A percentile compares a stretch with the other conserved stretches of the same genome.
These are phyloP conservation scores for Amanita phalloides DNA, from an alignment of 768 basidiomycete species.

Conservation along the genomic window DNA sequence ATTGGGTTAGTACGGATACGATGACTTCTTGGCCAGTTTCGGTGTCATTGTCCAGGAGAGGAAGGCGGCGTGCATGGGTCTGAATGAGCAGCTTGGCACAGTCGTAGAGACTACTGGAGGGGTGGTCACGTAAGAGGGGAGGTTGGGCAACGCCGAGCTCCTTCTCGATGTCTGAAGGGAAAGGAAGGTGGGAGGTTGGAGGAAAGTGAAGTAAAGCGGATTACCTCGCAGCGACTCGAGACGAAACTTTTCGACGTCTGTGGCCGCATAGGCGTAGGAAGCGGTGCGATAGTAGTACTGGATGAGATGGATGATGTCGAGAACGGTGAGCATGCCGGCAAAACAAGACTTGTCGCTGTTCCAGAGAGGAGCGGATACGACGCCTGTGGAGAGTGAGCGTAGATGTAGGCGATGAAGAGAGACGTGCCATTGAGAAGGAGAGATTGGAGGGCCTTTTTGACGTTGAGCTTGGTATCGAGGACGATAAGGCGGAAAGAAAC, in stretches of 20 bases:
- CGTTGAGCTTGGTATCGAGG: slow-evolving; percentile 89
- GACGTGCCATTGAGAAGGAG: slow-evolving; percentile 65
- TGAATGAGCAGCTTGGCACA: slow-evolving; percentile 85
- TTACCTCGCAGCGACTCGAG: slow-evolving; percentile 82
- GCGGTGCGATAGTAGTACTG: slow-evolving; percentile 95
- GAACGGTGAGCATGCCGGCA: slow-evolving; percentile 98
- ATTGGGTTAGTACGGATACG: slow-evolving; percentile 93
- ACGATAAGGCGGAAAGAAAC: slow-evolving; percentile 96
- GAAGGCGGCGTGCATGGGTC: slow-evolving; percentile 90
- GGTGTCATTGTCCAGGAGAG: slow-evolving; percentile 85
- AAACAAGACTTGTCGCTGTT: slow-evolving; percentile 90
- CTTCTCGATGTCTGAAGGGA: slow-evolving; percentile 79
- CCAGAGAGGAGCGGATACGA: slow-evolving; percentile 97
- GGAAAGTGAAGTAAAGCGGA: slow-evolving; percentile 10
- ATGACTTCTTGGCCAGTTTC: slow-evolving; percentile 95
- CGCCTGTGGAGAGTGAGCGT: slow-evolving; percentile 41
- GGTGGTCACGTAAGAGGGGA: slow-evolving; percentile 82
- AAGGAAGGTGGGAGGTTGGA: slow-evolving; percentile 5
- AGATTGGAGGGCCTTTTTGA: slow-evolving; percentile 89
- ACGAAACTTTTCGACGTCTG: slow-evolving; percentile 88
- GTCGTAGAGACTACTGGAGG: slow-evolving; percentile 78
- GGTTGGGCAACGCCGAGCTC: slow-evolving; percentile 87
- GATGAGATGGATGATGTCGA: slow-evolving; percentile 97
- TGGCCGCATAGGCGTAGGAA: slow-evolving; percentile 73
- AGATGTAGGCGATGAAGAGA: slow-evolving; percentile 4